Percentiles rank a stretch among this genome's conserved stretches.
Evolutionary conservation across 805 yeast species (phyloP).

Genomic region (Wickerhamomyces canadensis): DNA sequence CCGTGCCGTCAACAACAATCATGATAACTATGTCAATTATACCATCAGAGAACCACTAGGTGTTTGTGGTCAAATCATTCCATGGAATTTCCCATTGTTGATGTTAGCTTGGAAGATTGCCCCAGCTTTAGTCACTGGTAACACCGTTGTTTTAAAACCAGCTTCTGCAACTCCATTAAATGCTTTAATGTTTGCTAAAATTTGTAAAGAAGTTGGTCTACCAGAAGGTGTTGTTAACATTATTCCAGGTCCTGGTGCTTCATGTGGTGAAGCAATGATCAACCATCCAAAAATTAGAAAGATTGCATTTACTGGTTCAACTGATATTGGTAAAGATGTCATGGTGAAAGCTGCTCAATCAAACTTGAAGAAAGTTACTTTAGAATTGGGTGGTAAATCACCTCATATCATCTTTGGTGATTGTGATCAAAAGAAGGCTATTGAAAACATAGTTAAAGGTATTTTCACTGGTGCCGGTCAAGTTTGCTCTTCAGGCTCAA

Average conservation of each 20-base stretch:
- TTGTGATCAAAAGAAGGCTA: slow-evolving; percentile 47
- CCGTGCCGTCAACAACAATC: slow-evolving; percentile 55
- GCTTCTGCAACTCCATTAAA: slow-evolving; percentile 76
- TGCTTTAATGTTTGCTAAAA: slow-evolving; percentile 56
- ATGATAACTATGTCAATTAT: slow-evolving; percentile 51
- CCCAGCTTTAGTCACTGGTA: slow-evolving; percentile 75
- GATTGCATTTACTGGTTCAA: slow-evolving; percentile 79
- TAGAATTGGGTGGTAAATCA: slow-evolving; percentile 82
- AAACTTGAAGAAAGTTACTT: slow-evolving; percentile 72
- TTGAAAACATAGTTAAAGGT: slow-evolving; percentile 52
- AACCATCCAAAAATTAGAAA: slow-evolving; percentile 66
- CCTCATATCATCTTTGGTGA: slow-evolving; percentile 72
- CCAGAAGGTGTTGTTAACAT: slow-evolving; percentile 75
- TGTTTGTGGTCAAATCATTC: slow-evolving; percentile 78
- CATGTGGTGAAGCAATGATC: slow-evolving; percentile 66
- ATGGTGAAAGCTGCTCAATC: slow-evolving; percentile 66
- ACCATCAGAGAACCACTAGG: slow-evolving; percentile 73
- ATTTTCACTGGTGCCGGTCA: slow-evolving; percentile 79
- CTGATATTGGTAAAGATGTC: slow-evolving; percentile 66
- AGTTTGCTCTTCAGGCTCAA: slow-evolving; percentile 79
- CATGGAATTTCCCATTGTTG: slow-evolving; percentile 82
- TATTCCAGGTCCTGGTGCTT: slow-evolving; percentile 69
- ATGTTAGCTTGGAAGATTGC: slow-evolving; percentile 79
- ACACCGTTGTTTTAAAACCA: slow-evolving; percentile 66
- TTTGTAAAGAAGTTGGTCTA: slow-evolving; percentile 62